Conservation (phyloP, 176 grass and related monocot genomes). For the Eleusine coracana region DNA sequence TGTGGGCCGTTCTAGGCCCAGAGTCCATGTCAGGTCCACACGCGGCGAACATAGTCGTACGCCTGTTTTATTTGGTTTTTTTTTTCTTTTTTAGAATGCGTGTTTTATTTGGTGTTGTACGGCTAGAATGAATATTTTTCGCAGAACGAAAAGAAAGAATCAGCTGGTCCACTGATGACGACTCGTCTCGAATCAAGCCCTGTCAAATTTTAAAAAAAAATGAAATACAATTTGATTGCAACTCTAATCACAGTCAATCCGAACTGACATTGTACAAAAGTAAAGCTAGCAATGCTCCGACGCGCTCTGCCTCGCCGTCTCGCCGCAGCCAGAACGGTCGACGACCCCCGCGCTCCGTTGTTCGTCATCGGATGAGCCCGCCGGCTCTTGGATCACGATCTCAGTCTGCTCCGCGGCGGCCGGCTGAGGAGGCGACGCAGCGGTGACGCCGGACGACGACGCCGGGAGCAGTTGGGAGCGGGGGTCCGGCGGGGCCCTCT, state of each 20-base stretch:
- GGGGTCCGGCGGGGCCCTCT: background rate
- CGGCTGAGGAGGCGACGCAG: background rate
- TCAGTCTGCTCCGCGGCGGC: background rate
- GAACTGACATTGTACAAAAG: background rate
- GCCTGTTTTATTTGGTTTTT: too few relatives aligned
- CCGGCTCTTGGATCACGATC: constrained; percentile 31
- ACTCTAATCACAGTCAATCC: background rate
- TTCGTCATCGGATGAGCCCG: background rate
- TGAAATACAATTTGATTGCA: background rate
- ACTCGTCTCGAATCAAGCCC: background rate
- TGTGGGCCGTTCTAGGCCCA: background rate
- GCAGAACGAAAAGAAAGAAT: background rate
- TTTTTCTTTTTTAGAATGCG: too few relatives aligned
- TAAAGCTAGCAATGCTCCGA: constrained; percentile 13
- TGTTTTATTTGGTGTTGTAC: too few relatives aligned
- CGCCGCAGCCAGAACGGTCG: background rate
- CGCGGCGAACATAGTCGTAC: too few relatives aligned
- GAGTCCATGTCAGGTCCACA: background rate
- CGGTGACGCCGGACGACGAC: constrained; percentile 17
- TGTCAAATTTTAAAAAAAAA: background rate
- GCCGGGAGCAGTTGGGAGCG: constrained; percentile 1
- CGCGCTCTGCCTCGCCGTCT: constrained; percentile 8
- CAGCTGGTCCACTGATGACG: background rate
- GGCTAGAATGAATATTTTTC: too few relatives aligned
- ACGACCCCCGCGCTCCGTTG: background rate